A percentile compares a stretch with the other conserved stretches of the same genome.
phyloP scores from a whole-genome alignment of 2,329 filamentous ascomycete species.

The Monosporascus ibericus region DNA sequence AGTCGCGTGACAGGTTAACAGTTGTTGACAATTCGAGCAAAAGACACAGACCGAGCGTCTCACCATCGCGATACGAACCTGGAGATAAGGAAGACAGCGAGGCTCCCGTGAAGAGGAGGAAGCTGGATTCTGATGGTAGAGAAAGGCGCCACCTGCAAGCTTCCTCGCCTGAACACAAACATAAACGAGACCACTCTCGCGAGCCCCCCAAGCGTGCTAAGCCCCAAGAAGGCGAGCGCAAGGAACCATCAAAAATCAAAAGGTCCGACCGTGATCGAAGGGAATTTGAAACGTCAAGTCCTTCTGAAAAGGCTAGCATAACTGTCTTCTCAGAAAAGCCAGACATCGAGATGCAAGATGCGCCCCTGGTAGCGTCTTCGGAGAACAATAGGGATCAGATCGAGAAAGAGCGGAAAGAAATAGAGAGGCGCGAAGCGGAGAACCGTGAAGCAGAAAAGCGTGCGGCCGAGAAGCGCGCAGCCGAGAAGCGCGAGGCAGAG shows the following conservation, averaged over 20 bases:
- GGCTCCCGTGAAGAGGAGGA: constrained; percentile 48
- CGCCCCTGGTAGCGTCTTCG: constrained; percentile 21
- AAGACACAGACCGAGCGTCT: constrained; percentile 52
- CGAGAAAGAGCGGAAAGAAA: constrained; percentile 30
- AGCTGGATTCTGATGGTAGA: constrained; percentile 47
- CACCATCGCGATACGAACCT: constrained; percentile 47
- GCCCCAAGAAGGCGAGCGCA: constrained; percentile 31
- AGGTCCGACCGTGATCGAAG: constrained; percentile 35
- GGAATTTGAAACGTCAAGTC: constrained; percentile 33
- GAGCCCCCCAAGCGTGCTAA: constrained; percentile 31
- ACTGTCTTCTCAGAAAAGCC: constrained; percentile 52
- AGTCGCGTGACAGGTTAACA: constrained; percentile 49
- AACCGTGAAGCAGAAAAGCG: constrained; percentile 24
- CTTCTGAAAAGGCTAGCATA: constrained; percentile 43
- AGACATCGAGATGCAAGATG: constrained; percentile 52
- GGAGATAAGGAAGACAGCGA: constrained; percentile 49
- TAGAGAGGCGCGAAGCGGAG: constrained; percentile 18
- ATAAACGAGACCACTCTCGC: constrained; percentile 36
- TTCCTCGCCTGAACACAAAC: constrained; percentile 37
- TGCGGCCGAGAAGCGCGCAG: constrained; percentile 23
- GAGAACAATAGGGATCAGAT: constrained; percentile 23
- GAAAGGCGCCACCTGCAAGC: constrained; percentile 41
- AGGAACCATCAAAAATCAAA: constrained; percentile 29
- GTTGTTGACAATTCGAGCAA: constrained; percentile 49
- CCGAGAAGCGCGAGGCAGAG: constrained; percentile 23